Evolutionary conservation across 1,284 basidiomycete genomes (phyloP).

Genomic region (Microbotryum violaceum): DNA sequence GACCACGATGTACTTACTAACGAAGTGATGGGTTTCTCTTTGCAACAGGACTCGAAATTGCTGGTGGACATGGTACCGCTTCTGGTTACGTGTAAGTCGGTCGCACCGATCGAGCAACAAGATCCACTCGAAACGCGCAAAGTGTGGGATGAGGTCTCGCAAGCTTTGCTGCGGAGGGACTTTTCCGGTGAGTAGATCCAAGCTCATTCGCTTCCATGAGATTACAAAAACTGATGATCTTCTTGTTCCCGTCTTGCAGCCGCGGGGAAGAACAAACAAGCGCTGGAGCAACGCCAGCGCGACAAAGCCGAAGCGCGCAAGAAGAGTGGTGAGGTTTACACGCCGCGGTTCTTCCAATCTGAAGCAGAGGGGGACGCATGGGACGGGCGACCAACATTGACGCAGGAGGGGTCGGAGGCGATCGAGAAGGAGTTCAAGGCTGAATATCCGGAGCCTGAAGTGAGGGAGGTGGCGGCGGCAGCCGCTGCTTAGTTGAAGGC

Average conservation of each 20-base stretch:
- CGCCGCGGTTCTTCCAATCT: constrained; percentile 69
- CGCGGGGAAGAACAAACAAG: constrained; percentile 77
- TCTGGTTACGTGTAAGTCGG: constrained; percentile 69
- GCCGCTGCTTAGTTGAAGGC: too few species aligned
- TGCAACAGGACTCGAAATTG: constrained; percentile 53
- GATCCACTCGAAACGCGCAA: constrained; percentile 71
- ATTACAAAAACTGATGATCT: too few species aligned
- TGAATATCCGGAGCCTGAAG: not conserved
- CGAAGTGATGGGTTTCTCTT: not conserved
- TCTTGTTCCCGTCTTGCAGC: constrained; percentile 43
- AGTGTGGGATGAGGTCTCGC: constrained; percentile 82
- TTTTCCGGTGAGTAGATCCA: constrained; percentile 43
- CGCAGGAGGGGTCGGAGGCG: constrained; percentile 44
- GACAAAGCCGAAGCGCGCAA: constrained; percentile 77
- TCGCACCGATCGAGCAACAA: constrained; percentile 74
- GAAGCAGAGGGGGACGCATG: constrained; percentile 41
- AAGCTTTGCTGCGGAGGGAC: constrained; percentile 67
- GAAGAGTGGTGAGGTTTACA: constrained; percentile 65
- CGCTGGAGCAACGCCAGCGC: constrained; percentile 81
- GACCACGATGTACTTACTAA: not conserved
- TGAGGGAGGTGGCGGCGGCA: too few species aligned
- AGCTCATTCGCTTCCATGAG: too few species aligned
- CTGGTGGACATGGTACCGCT: constrained; percentile 72
- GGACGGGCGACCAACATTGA: constrained; percentile 66
- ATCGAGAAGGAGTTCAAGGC: constrained; percentile 38